These are phyloP conservation scores for Kluyveromyces nonfermentans DNA, from an alignment of 805 yeast genomes.

Conservation along the genomic window DNA sequence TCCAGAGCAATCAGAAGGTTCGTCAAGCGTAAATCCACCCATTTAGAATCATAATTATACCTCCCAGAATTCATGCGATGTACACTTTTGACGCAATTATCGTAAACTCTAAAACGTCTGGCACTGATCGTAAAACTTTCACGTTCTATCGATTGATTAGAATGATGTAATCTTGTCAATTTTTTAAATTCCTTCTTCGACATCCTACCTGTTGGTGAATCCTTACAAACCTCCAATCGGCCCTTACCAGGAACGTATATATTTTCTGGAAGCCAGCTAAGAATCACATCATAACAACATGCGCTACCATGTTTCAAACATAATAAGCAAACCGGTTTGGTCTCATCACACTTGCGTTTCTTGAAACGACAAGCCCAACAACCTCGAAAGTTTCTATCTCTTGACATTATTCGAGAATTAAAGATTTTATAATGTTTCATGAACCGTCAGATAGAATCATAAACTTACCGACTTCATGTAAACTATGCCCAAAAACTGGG, in stretches of 20 bases:
- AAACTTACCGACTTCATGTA: neutral
- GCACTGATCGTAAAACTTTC: conserved; percentile 24
- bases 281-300: conserved; percentile 25
- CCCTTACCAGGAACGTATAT: conserved; percentile 8
- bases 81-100: conserved; percentile 19
- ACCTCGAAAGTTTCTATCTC: conserved; percentile 26
- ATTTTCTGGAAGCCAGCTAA: conserved; percentile 24
- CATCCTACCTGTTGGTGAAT: conserved; percentile 3
- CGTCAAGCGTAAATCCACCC: conserved; percentile 16
- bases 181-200: conserved; percentile 14
- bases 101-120: conserved; percentile 24
- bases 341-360: conserved; percentile 26
- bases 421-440: no score
- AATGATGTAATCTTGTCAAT: neutral
- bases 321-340: conserved; percentile 21
- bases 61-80: conserved; percentile 9
- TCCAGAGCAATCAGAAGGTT: conserved; percentile 10
- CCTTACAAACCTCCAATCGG: conserved; percentile 3
- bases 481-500: neutral
- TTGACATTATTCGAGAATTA: conserved; percentile 1
- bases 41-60: conserved; percentile 14
- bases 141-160: neutral
- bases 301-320: conserved; percentile 19
- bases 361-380: conserved; percentile 30
- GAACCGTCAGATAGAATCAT: no score